phyloP scores from a whole-genome alignment of 768 basidiomycete species.

The Kwoniella heveanensis region DNA sequence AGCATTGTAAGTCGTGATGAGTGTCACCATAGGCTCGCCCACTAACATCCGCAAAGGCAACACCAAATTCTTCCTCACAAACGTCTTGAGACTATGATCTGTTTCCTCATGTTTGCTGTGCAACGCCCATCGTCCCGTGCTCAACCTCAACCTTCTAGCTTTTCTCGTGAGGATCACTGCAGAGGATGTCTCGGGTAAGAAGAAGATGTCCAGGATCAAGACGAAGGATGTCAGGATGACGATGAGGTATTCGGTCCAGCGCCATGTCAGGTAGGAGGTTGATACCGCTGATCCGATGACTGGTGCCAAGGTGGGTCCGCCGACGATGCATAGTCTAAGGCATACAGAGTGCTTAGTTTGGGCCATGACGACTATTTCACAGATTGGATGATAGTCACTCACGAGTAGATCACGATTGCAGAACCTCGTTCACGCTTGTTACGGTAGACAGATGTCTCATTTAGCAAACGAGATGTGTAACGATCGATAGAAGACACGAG shows the following conservation, averaged over 20 bases:
- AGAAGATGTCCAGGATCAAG: constrained; percentile 38
- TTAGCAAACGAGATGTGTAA: too few species aligned
- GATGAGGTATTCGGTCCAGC: constrained; percentile 56
- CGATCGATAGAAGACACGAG: too few species aligned
- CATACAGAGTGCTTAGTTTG: not conserved
- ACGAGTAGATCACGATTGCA: constrained; percentile 53
- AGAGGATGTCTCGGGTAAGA: constrained; percentile 55
- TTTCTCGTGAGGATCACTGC: constrained; percentile 53
- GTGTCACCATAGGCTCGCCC: constrained; percentile 49
- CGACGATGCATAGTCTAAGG: constrained; percentile 50
- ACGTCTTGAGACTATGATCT: constrained; percentile 45
- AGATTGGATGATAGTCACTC: too few species aligned
- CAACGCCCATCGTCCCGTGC: constrained; percentile 51
- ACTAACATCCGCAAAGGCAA: constrained; percentile 52
- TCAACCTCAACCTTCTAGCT: constrained; percentile 42
- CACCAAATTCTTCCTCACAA: constrained; percentile 49
- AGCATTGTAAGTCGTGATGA: constrained; percentile 29
- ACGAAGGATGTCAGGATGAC: constrained; percentile 51
- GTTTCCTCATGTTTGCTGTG: constrained; percentile 51
- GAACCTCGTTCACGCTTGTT: constrained; percentile 35
- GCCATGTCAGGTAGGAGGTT: constrained; percentile 52
- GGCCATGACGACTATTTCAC: too few species aligned
- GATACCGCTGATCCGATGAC: constrained; percentile 51
- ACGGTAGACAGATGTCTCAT: too few species aligned
- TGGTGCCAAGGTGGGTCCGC: constrained; percentile 53